These are phyloP conservation scores for Esteya vermicola DNA, from an alignment of 2,329 filamentous ascomycete species.

Conservation along the genomic window DNA sequence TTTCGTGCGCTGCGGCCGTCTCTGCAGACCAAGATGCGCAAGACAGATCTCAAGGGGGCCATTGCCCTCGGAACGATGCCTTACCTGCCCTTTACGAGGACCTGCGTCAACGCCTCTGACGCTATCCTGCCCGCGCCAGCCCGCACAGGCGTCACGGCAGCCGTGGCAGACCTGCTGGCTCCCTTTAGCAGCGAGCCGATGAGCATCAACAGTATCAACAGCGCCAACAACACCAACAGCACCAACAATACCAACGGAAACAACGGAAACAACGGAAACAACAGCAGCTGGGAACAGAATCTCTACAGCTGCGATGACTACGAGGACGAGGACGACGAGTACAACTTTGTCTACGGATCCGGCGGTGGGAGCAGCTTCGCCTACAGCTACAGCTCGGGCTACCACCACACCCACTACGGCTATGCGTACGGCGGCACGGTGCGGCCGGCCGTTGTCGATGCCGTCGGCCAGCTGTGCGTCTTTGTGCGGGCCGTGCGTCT, in stretches of 20 bases:
- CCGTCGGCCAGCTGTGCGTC: constrained; percentile 14
- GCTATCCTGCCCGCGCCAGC: constrained; percentile 10
- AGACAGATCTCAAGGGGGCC: constrained; percentile 22
- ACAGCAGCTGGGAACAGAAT: neutral
- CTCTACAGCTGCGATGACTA: neutral
- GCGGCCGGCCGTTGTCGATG: constrained; percentile 11
- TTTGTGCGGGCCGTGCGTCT: constrained; percentile 14
- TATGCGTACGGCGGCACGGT: constrained; percentile 6
- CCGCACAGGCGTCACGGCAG: constrained; percentile 7
- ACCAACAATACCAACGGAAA: neutral
- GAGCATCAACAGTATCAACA: neutral
- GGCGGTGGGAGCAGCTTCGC: too few species aligned
- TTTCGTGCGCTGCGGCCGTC: constrained; percentile 7
- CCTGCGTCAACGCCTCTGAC: constrained; percentile 12
- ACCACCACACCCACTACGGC: neutral
- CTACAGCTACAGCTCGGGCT: constrained; percentile 1
- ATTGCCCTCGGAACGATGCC: constrained; percentile 16
- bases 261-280: neutral
- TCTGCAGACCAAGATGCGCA: constrained; percentile 11
- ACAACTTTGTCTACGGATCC: neutral
- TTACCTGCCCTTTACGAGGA: constrained; percentile 17
- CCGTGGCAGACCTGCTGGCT: constrained; percentile 12
- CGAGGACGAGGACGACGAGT: neutral
- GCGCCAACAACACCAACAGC: neutral
- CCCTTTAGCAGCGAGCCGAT: constrained; percentile 2